A percentile compares a stretch with the other conserved stretches of the same genome.
These are phyloP conservation scores for Arachis hypogaea DNA, from an alignment of 306 rosid genomes.

Conservation along the genomic window DNA sequence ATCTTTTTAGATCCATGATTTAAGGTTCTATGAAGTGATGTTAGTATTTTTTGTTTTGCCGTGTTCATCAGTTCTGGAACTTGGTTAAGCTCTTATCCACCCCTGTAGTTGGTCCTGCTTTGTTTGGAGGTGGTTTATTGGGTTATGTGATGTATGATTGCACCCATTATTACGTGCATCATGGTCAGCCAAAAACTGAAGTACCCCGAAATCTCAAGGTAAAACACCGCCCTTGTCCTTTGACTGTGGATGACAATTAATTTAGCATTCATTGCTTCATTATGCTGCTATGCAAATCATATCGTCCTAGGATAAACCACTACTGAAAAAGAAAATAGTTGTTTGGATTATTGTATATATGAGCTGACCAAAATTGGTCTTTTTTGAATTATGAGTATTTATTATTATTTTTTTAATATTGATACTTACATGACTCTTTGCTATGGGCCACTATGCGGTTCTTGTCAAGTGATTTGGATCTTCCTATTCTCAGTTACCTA, in stretches of 20 bases:
- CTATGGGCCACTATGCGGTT: too few species aligned
- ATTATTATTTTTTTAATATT: too few species aligned
- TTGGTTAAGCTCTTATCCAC: slow-evolving; percentile 66
- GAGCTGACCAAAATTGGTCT: too few species aligned
- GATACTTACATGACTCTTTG: too few species aligned
- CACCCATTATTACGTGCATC: slow-evolving; percentile 94
- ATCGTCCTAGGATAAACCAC: too few species aligned
- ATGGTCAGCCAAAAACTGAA: slow-evolving; percentile 74
- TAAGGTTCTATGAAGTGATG: slow-evolving; percentile 40
- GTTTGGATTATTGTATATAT: too few species aligned
- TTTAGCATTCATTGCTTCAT: slow-evolving; percentile 15
- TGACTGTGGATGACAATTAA: slow-evolving; percentile 21
- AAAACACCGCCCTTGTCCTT: slow-evolving; percentile 26
- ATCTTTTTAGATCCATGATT: slow-evolving; percentile 11
- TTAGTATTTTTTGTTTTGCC: slow-evolving; percentile 32
- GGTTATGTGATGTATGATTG: slow-evolving; percentile 94
- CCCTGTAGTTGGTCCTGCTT: slow-evolving; percentile 76
- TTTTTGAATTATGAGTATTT: too few species aligned
- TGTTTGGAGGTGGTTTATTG: slow-evolving; percentile 88
- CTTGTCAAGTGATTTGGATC: too few species aligned
- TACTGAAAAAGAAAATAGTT: too few species aligned
- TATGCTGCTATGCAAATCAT: background rate
- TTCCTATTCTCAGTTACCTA: too few species aligned
- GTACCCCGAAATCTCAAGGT: slow-evolving; percentile 75
- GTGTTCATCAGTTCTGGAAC: slow-evolving; percentile 82